Conservation (phyloP, 352 stramenopile species). For the Pythium plurisporium region DNA sequence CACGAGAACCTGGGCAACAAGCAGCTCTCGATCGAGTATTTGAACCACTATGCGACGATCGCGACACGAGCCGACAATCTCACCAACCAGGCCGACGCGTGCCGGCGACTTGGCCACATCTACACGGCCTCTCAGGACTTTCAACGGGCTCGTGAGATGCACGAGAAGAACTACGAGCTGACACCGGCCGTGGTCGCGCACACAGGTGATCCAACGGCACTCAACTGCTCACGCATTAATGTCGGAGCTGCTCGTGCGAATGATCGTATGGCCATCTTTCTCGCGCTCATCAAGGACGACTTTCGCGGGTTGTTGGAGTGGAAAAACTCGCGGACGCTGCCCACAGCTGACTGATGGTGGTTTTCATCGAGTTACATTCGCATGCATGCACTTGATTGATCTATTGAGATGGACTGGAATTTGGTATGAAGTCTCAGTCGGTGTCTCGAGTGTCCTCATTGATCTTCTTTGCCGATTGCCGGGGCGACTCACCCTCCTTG, state of each 20-base stretch:
- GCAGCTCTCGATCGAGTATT: conserved; percentile 80
- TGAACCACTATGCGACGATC: conserved; percentile 83
- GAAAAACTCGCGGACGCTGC: conserved; percentile 70
- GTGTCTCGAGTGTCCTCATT: neutral
- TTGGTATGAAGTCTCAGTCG: neutral
- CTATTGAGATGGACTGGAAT: too few relatives aligned
- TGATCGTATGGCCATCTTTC: conserved; percentile 55
- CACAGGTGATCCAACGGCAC: conserved; percentile 32
- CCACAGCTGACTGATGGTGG: conserved; percentile 30
- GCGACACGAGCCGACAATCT: conserved; percentile 80
- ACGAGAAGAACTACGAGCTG: conserved; percentile 89
- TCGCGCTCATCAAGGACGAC: conserved; percentile 64
- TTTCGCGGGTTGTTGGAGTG: conserved; percentile 66
- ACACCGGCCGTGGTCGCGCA: conserved; percentile 44
- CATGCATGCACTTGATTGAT: neutral
- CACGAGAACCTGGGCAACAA: conserved; percentile 81
- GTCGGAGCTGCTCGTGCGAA: conserved; percentile 67
- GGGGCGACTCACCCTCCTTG: conserved; percentile 10
- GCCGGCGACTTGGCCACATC: conserved; percentile 79
- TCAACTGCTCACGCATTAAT: conserved; percentile 69
- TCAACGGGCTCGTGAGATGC: conserved; percentile 77
- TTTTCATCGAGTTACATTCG: neutral
- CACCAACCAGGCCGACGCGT: conserved; percentile 83
- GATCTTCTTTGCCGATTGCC: neutral
- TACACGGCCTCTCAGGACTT: conserved; percentile 82